Evolutionary conservation across 1,139 yeast species (phyloP).

Genomic region (Geotrichum cucujoidarum): DNA sequence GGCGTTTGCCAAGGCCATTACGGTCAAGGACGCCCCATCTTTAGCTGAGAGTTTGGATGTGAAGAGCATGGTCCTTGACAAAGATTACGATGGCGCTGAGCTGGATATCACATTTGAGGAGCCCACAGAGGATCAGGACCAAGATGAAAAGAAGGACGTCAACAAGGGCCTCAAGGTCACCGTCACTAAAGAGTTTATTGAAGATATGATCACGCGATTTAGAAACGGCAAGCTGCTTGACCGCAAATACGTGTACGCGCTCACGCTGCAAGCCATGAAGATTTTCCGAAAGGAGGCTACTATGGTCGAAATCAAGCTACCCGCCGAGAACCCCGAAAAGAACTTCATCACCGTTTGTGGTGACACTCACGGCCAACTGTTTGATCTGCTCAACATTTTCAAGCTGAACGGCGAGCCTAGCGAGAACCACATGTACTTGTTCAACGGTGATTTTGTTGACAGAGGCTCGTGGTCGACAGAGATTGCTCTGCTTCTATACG

Average conservation of each 20-base stretch:
- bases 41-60: slow-evolving; percentile 47
- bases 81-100: slow-evolving; percentile 59
- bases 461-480: slow-evolving; percentile 99
- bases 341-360: slow-evolving; percentile 76
- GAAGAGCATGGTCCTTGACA: slow-evolving; percentile 45
- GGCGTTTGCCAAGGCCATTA: slow-evolving; percentile 85
- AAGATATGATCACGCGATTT: slow-evolving; percentile 62
- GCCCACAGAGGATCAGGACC: slow-evolving; percentile 24
- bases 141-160: slow-evolving; percentile 20
- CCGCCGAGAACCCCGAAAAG: slow-evolving; percentile 25
- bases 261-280: slow-evolving; percentile 66
- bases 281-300: slow-evolving; percentile 63
- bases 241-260: slow-evolving; percentile 77
- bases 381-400: slow-evolving; percentile 79
- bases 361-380: slow-evolving; percentile 97
- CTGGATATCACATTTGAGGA: slow-evolving; percentile 44
- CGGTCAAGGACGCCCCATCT: slow-evolving; percentile 53
- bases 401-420: slow-evolving; percentile 64
- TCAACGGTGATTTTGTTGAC: slow-evolving; percentile 97
- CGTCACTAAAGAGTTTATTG: slow-evolving; percentile 51
- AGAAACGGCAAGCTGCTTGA: slow-evolving; percentile 70
- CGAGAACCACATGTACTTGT: slow-evolving; percentile 66
- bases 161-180: slow-evolving; percentile 23
- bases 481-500: slow-evolving; percentile 77
- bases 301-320: slow-evolving; percentile 62